These are phyloP conservation scores for Metschnikowia corniflorae DNA, from an alignment of 805 yeast genomes.

Conservation along the genomic window DNA sequence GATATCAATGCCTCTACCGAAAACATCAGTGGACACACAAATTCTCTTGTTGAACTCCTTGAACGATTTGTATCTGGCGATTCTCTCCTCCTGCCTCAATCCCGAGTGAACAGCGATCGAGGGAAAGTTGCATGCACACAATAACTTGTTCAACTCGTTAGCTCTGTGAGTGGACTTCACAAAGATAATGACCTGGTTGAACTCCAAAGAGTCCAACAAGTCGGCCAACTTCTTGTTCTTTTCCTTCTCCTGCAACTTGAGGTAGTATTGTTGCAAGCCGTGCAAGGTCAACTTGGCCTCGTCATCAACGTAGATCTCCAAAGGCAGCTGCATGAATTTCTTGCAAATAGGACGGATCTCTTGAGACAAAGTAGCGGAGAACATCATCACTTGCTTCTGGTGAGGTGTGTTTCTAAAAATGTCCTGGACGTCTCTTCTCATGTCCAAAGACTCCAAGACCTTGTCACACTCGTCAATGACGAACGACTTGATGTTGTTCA, in stretches of 20 bases:
- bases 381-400: conserved; percentile 99
- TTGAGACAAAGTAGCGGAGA: conserved; percentile 90
- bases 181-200: conserved; percentile 96
- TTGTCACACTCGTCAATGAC: conserved; percentile 98
- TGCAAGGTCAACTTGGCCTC: conserved; percentile 96
- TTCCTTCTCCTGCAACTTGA: conserved; percentile 84
- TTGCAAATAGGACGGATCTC: conserved; percentile 96
- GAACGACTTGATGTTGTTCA: conserved; percentile 87
- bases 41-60: conserved; percentile 98
- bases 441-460: conserved; percentile 84
- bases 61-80: conserved; percentile 91
- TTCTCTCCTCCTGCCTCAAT: conserved; percentile 96
- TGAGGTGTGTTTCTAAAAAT: conserved; percentile 96
- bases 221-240: conserved; percentile 92
- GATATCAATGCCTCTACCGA: conserved; percentile 99
- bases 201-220: conserved; percentile 87
- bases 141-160: conserved; percentile 80
- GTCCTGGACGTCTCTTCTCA: conserved; percentile 99
- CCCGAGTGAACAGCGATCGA: conserved; percentile 95
- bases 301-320: conserved; percentile 96
- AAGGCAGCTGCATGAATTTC: conserved; percentile 96
- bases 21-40: conserved; percentile 97
- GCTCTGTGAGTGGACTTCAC: conserved; percentile 92
- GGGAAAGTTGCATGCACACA: conserved; percentile 93
- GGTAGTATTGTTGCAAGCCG: conserved; percentile 95